phyloP scores from a whole-genome alignment of 495 filamentous ascomycete species.

The Saxophila tyrrhenica region DNA sequence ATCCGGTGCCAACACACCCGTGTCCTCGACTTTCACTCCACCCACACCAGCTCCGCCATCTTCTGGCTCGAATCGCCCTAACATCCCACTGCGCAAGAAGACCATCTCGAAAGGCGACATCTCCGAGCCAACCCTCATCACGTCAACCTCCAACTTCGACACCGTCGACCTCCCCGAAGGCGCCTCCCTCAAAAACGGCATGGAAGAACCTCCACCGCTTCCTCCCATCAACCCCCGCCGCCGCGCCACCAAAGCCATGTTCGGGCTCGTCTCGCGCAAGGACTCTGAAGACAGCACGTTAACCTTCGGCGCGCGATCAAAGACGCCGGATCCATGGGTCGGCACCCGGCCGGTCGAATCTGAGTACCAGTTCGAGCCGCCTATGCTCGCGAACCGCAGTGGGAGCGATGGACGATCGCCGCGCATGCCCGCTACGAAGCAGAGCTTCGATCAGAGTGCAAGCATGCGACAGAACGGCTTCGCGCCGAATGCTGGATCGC shows the following conservation, averaged over 20 bases:
- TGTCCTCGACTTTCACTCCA: constrained; percentile 2
- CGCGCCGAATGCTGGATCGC: neutral
- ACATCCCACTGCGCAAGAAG: constrained; percentile 41
- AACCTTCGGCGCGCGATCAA: constrained; percentile 10
- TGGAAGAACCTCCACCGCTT: constrained; percentile 25
- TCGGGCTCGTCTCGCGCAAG: constrained; percentile 5
- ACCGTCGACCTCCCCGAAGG: constrained; percentile 32
- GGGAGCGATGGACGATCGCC: neutral
- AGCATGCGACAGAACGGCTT: neutral
- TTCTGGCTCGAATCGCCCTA: constrained; percentile 17
- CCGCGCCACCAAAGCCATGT: constrained; percentile 12
- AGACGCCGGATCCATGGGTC: constrained; percentile 18
- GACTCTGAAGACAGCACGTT: neutral
- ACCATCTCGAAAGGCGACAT: constrained; percentile 64
- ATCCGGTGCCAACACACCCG: constrained; percentile 14
- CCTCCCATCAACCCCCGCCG: constrained; percentile 31
- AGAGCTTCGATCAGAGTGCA: neutral
- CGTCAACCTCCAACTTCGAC: constrained; percentile 58
- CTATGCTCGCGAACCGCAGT: neutral
- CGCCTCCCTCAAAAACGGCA: constrained; percentile 30
- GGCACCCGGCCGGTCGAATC: neutral
- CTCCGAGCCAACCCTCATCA: constrained; percentile 74
- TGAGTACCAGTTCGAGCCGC: constrained; percentile 1
- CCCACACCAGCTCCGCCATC: constrained; percentile 19
- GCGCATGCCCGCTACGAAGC: neutral